phyloP scores from a whole-genome alignment of 768 basidiomycete genomes.

The Coprinopsis sp. region DNA sequence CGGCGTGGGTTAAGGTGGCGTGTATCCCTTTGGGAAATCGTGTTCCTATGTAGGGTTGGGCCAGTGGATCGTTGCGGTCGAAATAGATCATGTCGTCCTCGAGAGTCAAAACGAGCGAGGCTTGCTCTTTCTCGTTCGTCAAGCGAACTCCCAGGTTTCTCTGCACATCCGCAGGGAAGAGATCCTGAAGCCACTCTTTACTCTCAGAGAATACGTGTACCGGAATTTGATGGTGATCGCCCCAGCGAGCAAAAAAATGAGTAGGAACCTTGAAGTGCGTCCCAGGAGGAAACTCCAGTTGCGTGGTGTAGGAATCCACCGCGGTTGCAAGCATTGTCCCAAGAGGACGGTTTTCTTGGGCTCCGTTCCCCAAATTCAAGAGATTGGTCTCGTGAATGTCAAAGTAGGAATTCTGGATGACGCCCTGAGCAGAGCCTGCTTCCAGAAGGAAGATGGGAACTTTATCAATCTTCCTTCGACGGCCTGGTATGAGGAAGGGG shows the following conservation, averaged over 20 bases:
- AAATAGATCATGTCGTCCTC: slow-evolving; percentile 17
- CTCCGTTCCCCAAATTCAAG: slow-evolving; percentile 6
- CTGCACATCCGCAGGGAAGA: slow-evolving; percentile 15
- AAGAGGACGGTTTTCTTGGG: slow-evolving; percentile 18
- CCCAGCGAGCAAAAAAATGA: slow-evolving; percentile 24
- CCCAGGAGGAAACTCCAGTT: slow-evolving; percentile 7
- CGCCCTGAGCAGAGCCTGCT: slow-evolving; percentile 29
- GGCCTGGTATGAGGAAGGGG: slow-evolving; percentile 22
- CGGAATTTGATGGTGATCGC: slow-evolving; percentile 11
- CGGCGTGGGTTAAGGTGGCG: slow-evolving; percentile 4
- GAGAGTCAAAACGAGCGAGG: slow-evolving; percentile 18
- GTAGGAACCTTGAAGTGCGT: slow-evolving; percentile 10
- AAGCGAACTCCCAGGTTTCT: slow-evolving; percentile 12
- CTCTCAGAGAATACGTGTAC: slow-evolving; percentile 22
- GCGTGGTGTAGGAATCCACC: slow-evolving; percentile 19
- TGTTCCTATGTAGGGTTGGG: slow-evolving; percentile 17
- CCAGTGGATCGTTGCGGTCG: slow-evolving; percentile 19
- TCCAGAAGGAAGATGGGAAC: slow-evolving; percentile 16
- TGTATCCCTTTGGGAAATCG: slow-evolving; percentile 17
- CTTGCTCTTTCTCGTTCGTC: slow-evolving; percentile 13
- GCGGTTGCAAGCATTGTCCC: slow-evolving; percentile 18
- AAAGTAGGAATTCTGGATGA: slow-evolving; percentile 23
- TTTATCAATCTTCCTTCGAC: slow-evolving; percentile 5
- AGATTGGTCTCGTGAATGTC: slow-evolving; percentile 23
- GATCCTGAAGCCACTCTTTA: slow-evolving; percentile 19